A percentile compares a stretch with the other conserved stretches of the same genome.
phyloP scores from a whole-genome alignment of 2,329 filamentous ascomycete species.

The Aspergillus tamarii region DNA sequence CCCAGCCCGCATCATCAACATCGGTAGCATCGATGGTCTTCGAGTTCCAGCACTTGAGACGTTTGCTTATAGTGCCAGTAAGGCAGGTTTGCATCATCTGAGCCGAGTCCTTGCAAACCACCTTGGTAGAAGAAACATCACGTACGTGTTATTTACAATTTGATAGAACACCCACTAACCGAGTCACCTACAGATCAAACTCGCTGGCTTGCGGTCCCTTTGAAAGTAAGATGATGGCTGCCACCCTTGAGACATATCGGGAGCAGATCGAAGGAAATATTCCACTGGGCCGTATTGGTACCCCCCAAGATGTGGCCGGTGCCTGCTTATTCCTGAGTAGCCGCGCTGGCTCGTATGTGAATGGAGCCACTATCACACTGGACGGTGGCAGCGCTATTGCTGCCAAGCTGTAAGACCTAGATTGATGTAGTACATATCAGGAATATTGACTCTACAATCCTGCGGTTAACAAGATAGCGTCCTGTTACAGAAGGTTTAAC shows the following conservation, averaged over 20 bases:
- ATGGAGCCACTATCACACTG: constrained; percentile 65
- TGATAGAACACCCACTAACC: not conserved
- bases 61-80: constrained; percentile 57
- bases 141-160: constrained; percentile 43
- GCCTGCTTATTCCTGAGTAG: constrained; percentile 72
- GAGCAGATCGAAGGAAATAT: constrained; percentile 58
- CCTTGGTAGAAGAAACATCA: constrained; percentile 56
- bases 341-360: constrained; percentile 67
- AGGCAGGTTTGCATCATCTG: constrained; percentile 58
- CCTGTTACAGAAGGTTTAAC: not conserved
- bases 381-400: constrained; percentile 58
- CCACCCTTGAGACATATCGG: constrained; percentile 53
- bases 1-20: constrained; percentile 56
- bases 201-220: constrained; percentile 72
- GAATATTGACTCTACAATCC: not conserved
- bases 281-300: constrained; percentile 69
- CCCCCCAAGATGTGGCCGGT: constrained; percentile 69
- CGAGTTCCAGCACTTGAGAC: constrained; percentile 56
- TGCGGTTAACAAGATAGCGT: not conserved
- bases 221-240: constrained; percentile 59
- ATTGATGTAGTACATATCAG: not conserved
- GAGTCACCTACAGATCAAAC: constrained; percentile 55
- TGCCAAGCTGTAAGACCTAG: constrained; percentile 41
- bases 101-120: constrained; percentile 56
- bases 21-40: constrained; percentile 59